A percentile compares a stretch with the other conserved stretches of the same genome.
phyloP scores from a whole-genome alignment of 257 asterid species.

The Echium plantagineum region DNA sequence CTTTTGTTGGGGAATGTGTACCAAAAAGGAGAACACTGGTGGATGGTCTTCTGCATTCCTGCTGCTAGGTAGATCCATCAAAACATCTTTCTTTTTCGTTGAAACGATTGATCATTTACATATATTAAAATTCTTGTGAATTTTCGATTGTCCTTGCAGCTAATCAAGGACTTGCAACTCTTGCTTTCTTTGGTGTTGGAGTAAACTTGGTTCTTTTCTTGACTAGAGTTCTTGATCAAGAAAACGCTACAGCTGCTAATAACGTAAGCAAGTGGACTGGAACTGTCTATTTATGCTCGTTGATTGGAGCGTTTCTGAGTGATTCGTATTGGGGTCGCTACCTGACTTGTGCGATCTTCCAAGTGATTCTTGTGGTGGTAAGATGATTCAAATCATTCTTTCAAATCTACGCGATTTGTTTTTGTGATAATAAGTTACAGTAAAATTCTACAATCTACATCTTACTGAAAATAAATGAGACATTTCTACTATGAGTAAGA shows the following conservation, averaged over 20 bases:
- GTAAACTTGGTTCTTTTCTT: constrained; percentile 73
- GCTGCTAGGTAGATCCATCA: constrained; percentile 36
- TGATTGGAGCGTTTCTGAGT: constrained; percentile 72
- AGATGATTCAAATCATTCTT: not conserved
- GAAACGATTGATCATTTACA: not conserved
- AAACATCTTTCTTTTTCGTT: too few species aligned
- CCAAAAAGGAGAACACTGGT: constrained; percentile 22
- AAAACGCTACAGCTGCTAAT: constrained; percentile 67
- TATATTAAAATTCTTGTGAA: not conserved
- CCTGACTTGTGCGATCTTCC: constrained; percentile 59
- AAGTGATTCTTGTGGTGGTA: constrained; percentile 55
- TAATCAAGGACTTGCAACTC: constrained; percentile 75
- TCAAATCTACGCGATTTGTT: too few species aligned
- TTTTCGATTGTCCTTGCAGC: constrained; percentile 17
- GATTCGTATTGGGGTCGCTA: constrained; percentile 86
- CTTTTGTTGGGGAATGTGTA: not conserved
- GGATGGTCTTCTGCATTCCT: constrained; percentile 57
- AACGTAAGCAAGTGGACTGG: constrained; percentile 84
- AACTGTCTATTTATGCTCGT: constrained; percentile 66
- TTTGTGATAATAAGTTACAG: too few species aligned
- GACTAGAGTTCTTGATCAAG: constrained; percentile 60
- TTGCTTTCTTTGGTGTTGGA: constrained; percentile 74
- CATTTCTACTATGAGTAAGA: too few species aligned
- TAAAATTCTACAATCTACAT: too few species aligned
- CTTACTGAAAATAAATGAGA: too few species aligned